Percentiles rank a stretch among this genome's conserved stretches.
Evolutionary conservation across 2,329 filamentous ascomycete species (phyloP).

Genomic region (Cladophialophora bantiana): DNA sequence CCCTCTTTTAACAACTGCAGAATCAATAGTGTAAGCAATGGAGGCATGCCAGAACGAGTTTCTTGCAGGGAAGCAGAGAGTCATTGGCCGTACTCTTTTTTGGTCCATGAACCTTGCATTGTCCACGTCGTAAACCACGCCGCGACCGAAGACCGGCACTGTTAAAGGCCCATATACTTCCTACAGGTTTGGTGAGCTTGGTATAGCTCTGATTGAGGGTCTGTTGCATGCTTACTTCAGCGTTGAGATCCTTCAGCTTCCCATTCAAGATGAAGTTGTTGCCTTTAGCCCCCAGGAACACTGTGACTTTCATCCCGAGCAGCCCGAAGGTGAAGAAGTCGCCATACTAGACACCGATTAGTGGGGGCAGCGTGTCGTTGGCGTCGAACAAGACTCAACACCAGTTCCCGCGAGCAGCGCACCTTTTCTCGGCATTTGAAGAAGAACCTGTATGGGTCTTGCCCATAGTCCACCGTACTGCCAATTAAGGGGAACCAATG

Average conservation of each 20-base stretch:
- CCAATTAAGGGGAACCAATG: conserved; percentile 76
- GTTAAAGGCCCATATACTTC: conserved; percentile 84
- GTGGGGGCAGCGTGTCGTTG: neutral
- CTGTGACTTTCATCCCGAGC: conserved; percentile 87
- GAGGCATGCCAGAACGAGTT: neutral
- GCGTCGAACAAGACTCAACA: neutral
- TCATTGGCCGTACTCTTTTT: conserved; percentile 72
- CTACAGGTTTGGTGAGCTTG: neutral
- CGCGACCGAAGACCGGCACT: conserved; percentile 76
- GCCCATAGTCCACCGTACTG: conserved; percentile 92
- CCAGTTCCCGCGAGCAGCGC: conserved; percentile 35
- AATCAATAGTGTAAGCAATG: conserved; percentile 38
- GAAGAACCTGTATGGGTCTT: conserved; percentile 75
- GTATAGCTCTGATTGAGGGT: neutral
- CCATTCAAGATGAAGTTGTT: conserved; percentile 94
- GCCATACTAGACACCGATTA: conserved; percentile 67
- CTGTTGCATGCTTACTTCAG: conserved; percentile 59
- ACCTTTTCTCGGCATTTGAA: conserved; percentile 75
- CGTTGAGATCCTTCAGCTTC: conserved; percentile 86
- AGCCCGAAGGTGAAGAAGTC: conserved; percentile 90
- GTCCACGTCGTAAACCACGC: conserved; percentile 90
- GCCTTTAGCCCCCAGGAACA: conserved; percentile 79
- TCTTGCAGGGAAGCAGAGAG: conserved; percentile 29
- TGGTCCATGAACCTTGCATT: conserved; percentile 95
- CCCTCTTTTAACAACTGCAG: conserved; percentile 68